Conservation (phyloP, 2,329 filamentous ascomycete genomes). For the Hirsutella minnesotensis region DNA sequence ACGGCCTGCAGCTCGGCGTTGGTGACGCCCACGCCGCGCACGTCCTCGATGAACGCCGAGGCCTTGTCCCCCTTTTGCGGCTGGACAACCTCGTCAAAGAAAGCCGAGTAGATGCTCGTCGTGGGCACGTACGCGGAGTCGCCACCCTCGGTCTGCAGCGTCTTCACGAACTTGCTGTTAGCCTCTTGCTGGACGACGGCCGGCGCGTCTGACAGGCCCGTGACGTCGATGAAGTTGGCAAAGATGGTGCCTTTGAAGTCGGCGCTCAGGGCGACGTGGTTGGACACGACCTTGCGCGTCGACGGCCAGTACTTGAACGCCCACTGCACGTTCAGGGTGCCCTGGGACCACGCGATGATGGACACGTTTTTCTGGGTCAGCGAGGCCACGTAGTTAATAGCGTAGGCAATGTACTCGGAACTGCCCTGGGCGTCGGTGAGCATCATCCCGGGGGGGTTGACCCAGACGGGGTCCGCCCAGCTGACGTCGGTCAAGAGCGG, state of each 20-base stretch:
- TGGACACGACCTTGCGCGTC: not conserved
- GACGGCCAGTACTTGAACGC: not conserved
- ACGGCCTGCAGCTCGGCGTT: not conserved
- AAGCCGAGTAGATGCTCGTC: not conserved
- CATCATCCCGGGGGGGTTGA: not conserved
- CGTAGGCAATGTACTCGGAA: not conserved
- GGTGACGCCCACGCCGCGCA: not conserved
- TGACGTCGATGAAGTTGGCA: not conserved
- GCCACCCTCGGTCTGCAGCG: not conserved
- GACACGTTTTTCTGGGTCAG: not conserved
- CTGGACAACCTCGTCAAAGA: not conserved
- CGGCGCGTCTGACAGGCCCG: not conserved
- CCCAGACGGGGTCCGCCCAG: not conserved
- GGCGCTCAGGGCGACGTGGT: not conserved
- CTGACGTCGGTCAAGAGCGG: not conserved
- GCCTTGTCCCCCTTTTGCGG: not conserved
- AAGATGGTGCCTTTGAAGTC: not conserved
- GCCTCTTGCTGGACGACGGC: not conserved
- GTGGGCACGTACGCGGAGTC: not conserved
- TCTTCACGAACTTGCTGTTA: not conserved
- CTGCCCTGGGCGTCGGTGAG: not conserved
- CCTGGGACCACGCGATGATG: not conserved
- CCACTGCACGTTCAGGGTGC: not conserved
- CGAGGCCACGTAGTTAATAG: not conserved
- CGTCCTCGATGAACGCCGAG: not conserved